Percentiles rank a stretch among this genome's conserved stretches.
Conservation (phyloP, 192 early-diverging fungal species). For the Rhizophlyctis rosea region DNA sequence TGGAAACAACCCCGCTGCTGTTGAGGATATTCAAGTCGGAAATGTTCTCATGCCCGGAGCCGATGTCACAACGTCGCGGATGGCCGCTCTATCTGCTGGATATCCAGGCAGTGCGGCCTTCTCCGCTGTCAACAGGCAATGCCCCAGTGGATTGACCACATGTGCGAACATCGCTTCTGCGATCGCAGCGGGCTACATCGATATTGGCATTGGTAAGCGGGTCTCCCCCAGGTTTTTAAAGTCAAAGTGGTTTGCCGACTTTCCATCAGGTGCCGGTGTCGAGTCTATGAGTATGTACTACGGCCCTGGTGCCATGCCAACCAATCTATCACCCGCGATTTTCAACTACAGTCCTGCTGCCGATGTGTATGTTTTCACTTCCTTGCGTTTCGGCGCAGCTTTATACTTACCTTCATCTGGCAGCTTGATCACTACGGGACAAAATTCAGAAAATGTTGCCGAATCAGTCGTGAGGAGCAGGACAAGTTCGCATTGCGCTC, state of each 20-base stretch:
- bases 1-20: constrained; percentile 75
- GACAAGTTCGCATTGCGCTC: constrained; percentile 82
- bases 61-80: constrained; percentile 80
- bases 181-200: constrained; percentile 82
- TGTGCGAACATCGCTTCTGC: constrained; percentile 76
- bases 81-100: constrained; percentile 84
- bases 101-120: constrained; percentile 76
- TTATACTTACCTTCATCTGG: no score
- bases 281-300: constrained; percentile 89
- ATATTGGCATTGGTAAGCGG: constrained; percentile 89
- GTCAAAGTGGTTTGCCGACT: no score
- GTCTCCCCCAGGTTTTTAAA: no score
- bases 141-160: constrained; percentile 85
- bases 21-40: constrained; percentile 90
- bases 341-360: constrained; percentile 66
- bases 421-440: no score
- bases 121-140: constrained; percentile 85
- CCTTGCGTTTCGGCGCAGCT: no score
- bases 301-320: constrained; percentile 69
- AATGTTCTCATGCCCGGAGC: constrained; percentile 82
- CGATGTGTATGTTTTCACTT: constrained; percentile 69
- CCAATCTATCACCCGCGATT: constrained; percentile 70
- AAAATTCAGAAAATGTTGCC: constrained; percentile 96
- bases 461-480: constrained; percentile 77
- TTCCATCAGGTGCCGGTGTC: constrained; percentile 92